Base-by-base conservation (phyloP, 768 basidiomycete genomes). In the Tylopilus rubrobrunneus region DNA sequence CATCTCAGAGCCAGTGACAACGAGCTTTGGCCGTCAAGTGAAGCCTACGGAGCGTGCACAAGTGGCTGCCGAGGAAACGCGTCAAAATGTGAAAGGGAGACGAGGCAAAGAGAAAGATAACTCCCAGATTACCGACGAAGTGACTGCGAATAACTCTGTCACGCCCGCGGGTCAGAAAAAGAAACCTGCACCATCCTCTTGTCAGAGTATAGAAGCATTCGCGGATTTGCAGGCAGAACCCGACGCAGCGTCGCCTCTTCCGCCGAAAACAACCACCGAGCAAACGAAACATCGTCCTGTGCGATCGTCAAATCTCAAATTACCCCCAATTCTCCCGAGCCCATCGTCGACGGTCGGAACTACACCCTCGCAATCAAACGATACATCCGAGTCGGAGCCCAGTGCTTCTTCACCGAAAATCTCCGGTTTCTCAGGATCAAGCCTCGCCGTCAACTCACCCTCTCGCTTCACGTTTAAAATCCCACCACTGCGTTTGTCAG, bases 1-100 rank as follows among this genome's bases (percentile, higher is more conserved):
- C 12, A 33, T 46, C n/a, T 14, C 28, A 21, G 51, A 57, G 42
- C 56, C 65, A 4, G 45, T 58, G 41, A 51, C 6, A 5, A 69
- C 69, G 7, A 53, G 21, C 11, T 69, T 54, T 31, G 67, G 67
- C 11, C 61, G 67, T 48, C 60, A 56, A 42, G 56, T 61, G 21
- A 71, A 62, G 19, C 55, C 49, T 15, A 58, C 61, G 4, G 37
- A 55, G 21, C 59, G 66, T 12, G 67, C 57, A 3, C 56, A 56
- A 21, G 60, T 52, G 9, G 59, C 59, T 34, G 34, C 49, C 1
- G 11, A 52, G 12, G 50, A 54, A 27, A 46, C 33, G 7, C 48
- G 51, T 5, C 19, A 41, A 25, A 59, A 53, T 6, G 2, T 31
- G 11, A 39, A 15, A 8, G 44, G 21, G 15, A 45, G 31, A 48